Evolutionary conservation across 164 flowering plant genomes (phyloP).

Genomic region (Magnolia officinalis): DNA sequence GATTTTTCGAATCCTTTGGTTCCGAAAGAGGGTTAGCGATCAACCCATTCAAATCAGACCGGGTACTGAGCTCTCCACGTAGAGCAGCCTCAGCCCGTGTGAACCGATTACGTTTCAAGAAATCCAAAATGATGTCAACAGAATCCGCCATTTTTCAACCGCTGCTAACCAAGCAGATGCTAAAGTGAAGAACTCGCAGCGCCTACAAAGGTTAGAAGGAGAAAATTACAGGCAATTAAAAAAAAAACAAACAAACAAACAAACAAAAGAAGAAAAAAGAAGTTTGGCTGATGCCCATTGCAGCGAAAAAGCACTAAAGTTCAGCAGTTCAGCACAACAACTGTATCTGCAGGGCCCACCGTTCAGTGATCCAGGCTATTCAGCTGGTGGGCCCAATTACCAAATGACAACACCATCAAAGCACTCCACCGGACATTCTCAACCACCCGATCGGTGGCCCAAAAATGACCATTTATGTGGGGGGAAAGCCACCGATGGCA

Average conservation of each 20-base stretch:
- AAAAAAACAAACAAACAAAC: background rate
- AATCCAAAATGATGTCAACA: slow-evolving; percentile 67
- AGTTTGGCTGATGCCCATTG: background rate
- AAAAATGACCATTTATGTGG: too few relatives aligned
- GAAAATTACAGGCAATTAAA: background rate
- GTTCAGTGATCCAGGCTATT: background rate
- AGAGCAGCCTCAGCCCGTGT: slow-evolving; percentile 82
- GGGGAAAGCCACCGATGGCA: background rate
- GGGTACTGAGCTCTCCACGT: slow-evolving; percentile 55
- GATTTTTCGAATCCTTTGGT: slow-evolving; percentile 25
- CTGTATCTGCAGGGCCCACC: background rate
- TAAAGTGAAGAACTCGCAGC: slow-evolving; percentile 8
- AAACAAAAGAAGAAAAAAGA: background rate
- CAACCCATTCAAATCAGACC: slow-evolving; percentile 12
- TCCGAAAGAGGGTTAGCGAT: slow-evolving; percentile 39
- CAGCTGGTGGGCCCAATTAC: background rate
- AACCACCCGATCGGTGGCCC: background rate
- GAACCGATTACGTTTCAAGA: slow-evolving; percentile 57
- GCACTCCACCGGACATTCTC: too few relatives aligned
- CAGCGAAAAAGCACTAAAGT: background rate
- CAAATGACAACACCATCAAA: background rate
- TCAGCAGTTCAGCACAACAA: background rate
- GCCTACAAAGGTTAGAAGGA: background rate
- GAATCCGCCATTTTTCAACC: slow-evolving; percentile 48
- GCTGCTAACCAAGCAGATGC: slow-evolving; percentile 1